Base-by-base conservation (phyloP, 257 asterid genomes). In the Linderniella brevidens region DNA sequence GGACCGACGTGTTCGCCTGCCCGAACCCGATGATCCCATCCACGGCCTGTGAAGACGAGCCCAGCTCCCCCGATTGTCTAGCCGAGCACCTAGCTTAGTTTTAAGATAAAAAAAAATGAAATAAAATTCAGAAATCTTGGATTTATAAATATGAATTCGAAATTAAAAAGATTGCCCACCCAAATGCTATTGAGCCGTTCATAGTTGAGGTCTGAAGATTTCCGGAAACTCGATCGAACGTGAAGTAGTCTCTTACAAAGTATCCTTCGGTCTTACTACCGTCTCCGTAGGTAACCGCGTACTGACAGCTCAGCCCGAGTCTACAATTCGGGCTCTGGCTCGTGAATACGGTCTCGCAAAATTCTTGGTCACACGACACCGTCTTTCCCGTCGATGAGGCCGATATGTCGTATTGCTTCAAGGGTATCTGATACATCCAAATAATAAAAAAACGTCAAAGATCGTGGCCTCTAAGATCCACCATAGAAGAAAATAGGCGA, bases 11-110 rank as follows among this genome's bases (percentile, higher is more conserved):
- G 67, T 90, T 85, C 52, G 94, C 79, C 75, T 90, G 94, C 64
- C 99, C 99, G 55, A 90, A 81, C 57, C 99, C 99, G 50, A 90
- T 56, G 62, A 90, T 79, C 54, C 99, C 99, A 68, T 85, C 99
- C 66, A 90, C 94, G 46, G 96, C 79, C 69, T 74, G 81, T 43
- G 92, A 60, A 57, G 94, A 77, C 41, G 94, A 74, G 54, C 81
- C 93, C 49, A 86, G 65, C 68, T 75, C 88, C 58, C 96, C 99
- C 62, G 93, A 68, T 79, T 82, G 97, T 57, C 62, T 68, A 51
- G 81, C 64, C 32, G 94, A 81, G 76, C 99, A 90, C 78, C 98
- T 88, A 56, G 63, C 68, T 53, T 67, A 41, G 58, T 66, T 56
- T 53, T 64, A 44, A 44, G 19, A 13, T 14, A 48, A 64, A 58